Evolutionary conservation across 164 flowering plant species (phyloP).

Genomic region (Akebia trifoliata): DNA sequence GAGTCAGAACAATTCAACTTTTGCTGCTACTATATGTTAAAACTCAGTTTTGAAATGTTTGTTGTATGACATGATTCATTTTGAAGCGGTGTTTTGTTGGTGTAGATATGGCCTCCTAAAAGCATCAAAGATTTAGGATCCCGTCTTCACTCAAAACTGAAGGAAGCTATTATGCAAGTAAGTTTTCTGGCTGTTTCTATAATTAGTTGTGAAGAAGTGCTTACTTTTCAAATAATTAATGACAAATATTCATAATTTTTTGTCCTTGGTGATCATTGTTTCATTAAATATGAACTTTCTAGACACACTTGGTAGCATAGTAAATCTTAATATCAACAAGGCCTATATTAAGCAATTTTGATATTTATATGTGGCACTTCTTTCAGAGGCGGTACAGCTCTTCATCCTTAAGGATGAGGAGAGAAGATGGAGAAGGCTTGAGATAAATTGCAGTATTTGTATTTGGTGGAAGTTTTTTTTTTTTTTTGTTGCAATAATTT

Average conservation of each 20-base stretch:
- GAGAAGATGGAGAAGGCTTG: too few relatives aligned
- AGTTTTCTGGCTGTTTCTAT: background rate
- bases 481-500: background rate
- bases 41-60: background rate
- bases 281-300: background rate
- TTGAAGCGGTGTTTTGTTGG: constrained; percentile 7
- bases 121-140: constrained; percentile 93
- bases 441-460: too few relatives aligned
- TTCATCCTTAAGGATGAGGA: background rate
- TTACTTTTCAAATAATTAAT: background rate
- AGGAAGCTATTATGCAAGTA: constrained; percentile 90
- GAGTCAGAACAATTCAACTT: too few relatives aligned
- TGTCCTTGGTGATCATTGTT: background rate
- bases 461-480: background rate
- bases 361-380: background rate
- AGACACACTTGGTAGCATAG: background rate
- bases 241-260: background rate
- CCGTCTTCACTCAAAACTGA: constrained; percentile 73
- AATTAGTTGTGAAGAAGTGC: background rate
- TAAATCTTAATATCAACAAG: constrained; percentile 1
- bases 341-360: background rate
- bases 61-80: background rate
- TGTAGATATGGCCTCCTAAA: constrained; percentile 99
- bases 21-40: too few relatives aligned
- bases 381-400: background rate